These are phyloP conservation scores for Pulveroboletus ravenelii DNA, from an alignment of 768 basidiomycete genomes.

Conservation along the genomic window DNA sequence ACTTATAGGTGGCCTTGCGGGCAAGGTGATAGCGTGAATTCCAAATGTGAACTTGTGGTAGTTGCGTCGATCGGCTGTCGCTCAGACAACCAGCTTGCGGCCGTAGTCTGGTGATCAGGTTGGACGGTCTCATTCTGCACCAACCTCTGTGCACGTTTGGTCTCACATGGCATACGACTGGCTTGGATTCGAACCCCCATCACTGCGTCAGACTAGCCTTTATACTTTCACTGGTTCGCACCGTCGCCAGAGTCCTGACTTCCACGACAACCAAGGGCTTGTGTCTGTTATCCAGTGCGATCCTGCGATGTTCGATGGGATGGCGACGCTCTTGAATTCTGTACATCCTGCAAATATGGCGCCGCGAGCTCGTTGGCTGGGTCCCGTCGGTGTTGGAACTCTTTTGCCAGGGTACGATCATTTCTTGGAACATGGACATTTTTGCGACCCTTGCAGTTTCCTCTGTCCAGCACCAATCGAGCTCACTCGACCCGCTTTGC, in stretches of 20 bases:
- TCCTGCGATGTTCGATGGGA: background rate
- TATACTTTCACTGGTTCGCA: background rate
- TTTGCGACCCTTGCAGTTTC: background rate
- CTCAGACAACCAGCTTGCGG: no score
- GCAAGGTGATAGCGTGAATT: background rate
- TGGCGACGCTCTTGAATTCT: conserved; percentile 23
- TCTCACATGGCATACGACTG: background rate
- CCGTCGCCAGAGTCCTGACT: background rate
- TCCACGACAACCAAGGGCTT: background rate
- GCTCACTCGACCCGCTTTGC: no score
- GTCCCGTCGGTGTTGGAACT: background rate
- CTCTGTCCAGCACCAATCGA: background rate
- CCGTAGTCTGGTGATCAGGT: no score
- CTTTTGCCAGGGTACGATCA: background rate
- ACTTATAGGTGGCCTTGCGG: background rate
- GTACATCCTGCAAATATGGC: no score
- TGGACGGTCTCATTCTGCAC: no score
- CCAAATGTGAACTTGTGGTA: background rate
- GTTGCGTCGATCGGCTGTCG: background rate
- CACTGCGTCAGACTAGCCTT: conserved; percentile 2
- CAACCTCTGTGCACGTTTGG: conserved; percentile 7
- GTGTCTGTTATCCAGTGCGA: background rate
- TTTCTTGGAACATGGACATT: background rate
- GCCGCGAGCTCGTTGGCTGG: background rate
- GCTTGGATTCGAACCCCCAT: conserved; percentile 11